Evolutionary conservation across 1,139 yeast genomes (phyloP).

Genomic region (Yamadazyma diddensiae): DNA sequence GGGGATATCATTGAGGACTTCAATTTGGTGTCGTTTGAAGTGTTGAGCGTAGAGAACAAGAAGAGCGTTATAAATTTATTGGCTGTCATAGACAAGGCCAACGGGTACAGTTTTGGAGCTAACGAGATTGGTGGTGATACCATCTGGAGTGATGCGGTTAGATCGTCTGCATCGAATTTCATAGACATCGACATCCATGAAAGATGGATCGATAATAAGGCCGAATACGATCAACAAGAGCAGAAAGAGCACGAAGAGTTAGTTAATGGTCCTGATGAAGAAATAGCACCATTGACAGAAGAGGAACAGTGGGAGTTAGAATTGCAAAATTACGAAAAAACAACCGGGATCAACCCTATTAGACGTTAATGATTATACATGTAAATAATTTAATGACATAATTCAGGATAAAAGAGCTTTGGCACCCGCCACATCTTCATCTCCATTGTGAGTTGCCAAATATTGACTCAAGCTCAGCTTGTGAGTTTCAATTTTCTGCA

Average conservation of each 20-base stretch:
- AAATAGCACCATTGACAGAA: slow-evolving; percentile 39
- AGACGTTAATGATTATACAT: slow-evolving; percentile 2
- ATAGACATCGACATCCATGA: slow-evolving; percentile 79
- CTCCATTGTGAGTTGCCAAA: slow-evolving; percentile 38
- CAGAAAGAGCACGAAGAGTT: slow-evolving; percentile 41
- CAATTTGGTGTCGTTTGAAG: slow-evolving; percentile 85
- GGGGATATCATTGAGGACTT: slow-evolving; percentile 86
- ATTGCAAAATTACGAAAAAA: slow-evolving; percentile 50
- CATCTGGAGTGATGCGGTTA: slow-evolving; percentile 91
- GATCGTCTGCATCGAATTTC: slow-evolving; percentile 61
- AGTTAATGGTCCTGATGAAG: slow-evolving; percentile 23
- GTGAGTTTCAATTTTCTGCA: slow-evolving; percentile 50
- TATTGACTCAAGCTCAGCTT: slow-evolving; percentile 39
- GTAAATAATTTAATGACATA: slow-evolving; percentile 1
- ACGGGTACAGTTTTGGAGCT: slow-evolving; percentile 89
- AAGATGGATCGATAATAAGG: slow-evolving; percentile 90
- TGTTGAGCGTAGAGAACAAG: slow-evolving; percentile 86
- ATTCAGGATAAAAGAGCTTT: slow-evolving; percentile 19
- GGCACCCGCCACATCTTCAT: slow-evolving; percentile 46
- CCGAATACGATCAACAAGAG: slow-evolving; percentile 64
- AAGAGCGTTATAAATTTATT: slow-evolving; percentile 83
- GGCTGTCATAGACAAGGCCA: slow-evolving; percentile 79
- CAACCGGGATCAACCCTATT: slow-evolving; percentile 10
- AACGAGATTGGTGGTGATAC: slow-evolving; percentile 95
- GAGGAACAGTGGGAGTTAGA: slow-evolving; percentile 76